Evolutionary conservation across 495 filamentous ascomycete genomes (phyloP).

Genomic region (Penicillium arizonense): DNA sequence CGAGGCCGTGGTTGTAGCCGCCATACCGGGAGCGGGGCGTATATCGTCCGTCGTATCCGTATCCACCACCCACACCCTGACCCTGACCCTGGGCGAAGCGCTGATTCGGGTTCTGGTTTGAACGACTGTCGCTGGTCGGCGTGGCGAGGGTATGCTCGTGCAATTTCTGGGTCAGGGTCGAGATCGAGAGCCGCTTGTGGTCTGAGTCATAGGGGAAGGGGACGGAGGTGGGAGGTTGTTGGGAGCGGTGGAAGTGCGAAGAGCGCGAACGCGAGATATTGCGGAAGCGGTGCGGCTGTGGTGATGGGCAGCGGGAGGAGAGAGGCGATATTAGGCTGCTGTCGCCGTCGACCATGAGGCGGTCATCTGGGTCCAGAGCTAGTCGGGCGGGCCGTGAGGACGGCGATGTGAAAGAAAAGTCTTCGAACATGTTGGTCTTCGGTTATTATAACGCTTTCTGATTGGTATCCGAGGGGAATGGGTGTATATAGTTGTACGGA

Average conservation of each 20-base stretch:
- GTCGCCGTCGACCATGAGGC: conserved; percentile 39
- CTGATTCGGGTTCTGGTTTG: no score
- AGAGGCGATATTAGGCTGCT: conserved; percentile 42
- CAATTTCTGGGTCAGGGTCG: conserved; percentile 43
- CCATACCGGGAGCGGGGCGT: no score
- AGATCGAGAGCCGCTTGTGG: conserved; percentile 42
- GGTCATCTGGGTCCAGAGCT: conserved; percentile 38
- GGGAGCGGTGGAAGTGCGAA: conserved; percentile 34
- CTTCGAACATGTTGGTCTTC: conserved; percentile 40
- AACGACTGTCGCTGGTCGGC: conserved; percentile 5
- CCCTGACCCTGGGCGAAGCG: no score
- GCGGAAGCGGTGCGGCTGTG: conserved; percentile 38
- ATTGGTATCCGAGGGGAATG: neutral
- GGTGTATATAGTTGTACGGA: no score
- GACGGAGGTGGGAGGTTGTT: conserved; percentile 43
- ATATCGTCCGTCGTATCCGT: neutral
- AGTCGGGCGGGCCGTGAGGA: conserved; percentile 35
- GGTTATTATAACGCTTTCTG: neutral
- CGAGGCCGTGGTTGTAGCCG: neutral
- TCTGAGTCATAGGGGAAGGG: conserved; percentile 34
- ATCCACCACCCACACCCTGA: no score
- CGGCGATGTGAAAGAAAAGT: conserved; percentile 47
- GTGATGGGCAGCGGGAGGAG: conserved; percentile 48
- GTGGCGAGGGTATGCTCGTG: conserved; percentile 41
- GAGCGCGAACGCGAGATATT: conserved; percentile 34